A percentile compares a stretch with the other conserved stretches of the same genome.
Conservation (phyloP, 75 land plant genomes). For the Pseudotsuga menziesii region DNA sequence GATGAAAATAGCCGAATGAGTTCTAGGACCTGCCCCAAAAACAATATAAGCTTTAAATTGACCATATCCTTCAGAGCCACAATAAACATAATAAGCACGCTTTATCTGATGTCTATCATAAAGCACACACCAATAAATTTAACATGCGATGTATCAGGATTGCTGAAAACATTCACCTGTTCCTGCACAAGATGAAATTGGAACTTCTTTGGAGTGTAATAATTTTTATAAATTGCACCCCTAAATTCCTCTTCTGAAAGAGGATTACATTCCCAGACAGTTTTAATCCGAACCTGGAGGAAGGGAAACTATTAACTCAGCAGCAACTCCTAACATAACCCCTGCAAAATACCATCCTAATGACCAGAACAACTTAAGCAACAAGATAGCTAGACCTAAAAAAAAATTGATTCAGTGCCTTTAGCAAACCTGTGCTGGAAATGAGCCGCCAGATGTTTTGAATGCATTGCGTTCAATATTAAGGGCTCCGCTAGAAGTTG, state of each 20-base stretch:
- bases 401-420: neutral
- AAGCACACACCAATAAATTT: neutral
- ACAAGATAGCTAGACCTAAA: neutral
- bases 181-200: conserved; percentile 34
- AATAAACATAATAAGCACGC: neutral
- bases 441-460: conserved; percentile 29
- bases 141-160: neutral
- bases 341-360: neutral
- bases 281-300: conserved; percentile 39
- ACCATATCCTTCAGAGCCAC: neutral
- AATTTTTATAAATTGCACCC: conserved; percentile 50
- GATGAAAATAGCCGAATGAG: conserved; percentile 28
- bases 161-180: conserved; percentile 29
- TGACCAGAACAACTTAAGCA: neutral
- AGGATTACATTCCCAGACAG: conserved; percentile 34
- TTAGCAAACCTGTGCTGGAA: conserved; percentile 55
- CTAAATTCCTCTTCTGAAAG: conserved; percentile 41
- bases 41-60: neutral
- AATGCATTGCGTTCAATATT: conserved; percentile 50
- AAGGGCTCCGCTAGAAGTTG: conserved; percentile 42
- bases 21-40: conserved; percentile 18
- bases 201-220: conserved; percentile 35
- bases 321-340: neutral
- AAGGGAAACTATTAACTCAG: neutral
- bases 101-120: neutral